Evolutionary conservation across 192 early-diverging fungal species (phyloP), one percentile per base, ranked within the genome.

Genomic region (Backusella mclennaniae): DNA sequence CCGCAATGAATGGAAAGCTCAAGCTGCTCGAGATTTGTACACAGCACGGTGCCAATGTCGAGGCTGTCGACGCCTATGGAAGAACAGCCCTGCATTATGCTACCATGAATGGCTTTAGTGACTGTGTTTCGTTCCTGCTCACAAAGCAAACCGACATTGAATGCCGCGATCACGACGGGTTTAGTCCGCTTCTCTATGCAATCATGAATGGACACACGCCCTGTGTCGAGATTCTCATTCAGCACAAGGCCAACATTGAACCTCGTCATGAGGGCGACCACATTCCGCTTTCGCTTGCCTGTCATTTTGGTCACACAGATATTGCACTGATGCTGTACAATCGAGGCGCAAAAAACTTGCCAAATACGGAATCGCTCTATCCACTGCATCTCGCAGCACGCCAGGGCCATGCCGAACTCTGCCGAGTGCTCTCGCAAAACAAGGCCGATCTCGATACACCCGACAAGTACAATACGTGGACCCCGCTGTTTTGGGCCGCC

Each of bases 401-500:
- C 17, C 91, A 93, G 42, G 98, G 98, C 19, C 93, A 92, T 76
- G 80, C 86, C 4, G 87, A 88, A 6, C 85, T 99, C 14, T 83
- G 90, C 26, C 83, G 86, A 12, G 83, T 96, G 44, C 81, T 99
- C 29, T 92, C 97, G 35, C 85, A 83, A 5, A 87, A 94, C 36
- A 89, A 88, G 3, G 89, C 89, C 9, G 89, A 94, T 19, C 85
- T 95, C n/a, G 92, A 99, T 56, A 85, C 88, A 21, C 80, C 85
- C 3, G 98, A 99, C 80, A 92, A 92, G 80, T 96, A 98, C 84
- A 93, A 95, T 76, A 91, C 93, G 17, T 99, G 98, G 98, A 93
- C 96, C 6, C 96, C 98, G 0, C 80, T 98, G n/a, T 99, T 99
- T 72, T 98, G 95, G 83, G 94, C 96, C 0, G 95, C 94, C 14